Percentiles rank a stretch among this genome's conserved stretches.
These are phyloP conservation scores for Monilinia fructigena DNA, from an alignment of 2,329 filamentous ascomycete genomes.

Conservation along the genomic window DNA sequence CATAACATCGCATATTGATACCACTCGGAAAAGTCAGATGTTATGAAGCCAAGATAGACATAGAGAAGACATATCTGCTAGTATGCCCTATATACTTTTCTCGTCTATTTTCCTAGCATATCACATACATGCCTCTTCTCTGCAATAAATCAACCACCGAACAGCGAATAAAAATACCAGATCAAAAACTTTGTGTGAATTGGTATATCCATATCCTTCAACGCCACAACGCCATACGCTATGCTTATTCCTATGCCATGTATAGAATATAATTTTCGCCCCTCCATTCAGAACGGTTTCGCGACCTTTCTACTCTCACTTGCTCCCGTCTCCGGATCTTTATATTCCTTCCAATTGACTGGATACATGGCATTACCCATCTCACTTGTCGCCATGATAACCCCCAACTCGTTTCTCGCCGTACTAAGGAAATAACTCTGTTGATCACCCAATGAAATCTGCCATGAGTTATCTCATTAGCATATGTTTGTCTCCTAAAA, in stretches of 20 bases:
- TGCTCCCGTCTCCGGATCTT: conserved; percentile 73
- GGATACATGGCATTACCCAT: conserved; percentile 88
- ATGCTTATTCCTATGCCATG: conserved; percentile 8
- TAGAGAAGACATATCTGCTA: background rate
- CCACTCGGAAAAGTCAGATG: background rate
- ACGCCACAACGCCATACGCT: conserved; percentile 19
- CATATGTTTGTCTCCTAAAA: background rate
- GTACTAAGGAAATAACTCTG: conserved; percentile 94
- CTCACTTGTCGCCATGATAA: conserved; percentile 89
- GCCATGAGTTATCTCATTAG: conserved; percentile 6
- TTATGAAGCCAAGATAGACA: background rate
- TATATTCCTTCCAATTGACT: conserved; percentile 92
- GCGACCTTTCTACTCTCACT: conserved; percentile 88
- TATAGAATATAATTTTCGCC: background rate
- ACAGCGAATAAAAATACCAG: background rate
- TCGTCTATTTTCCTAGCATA: background rate
- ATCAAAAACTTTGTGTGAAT: conserved; percentile 11
- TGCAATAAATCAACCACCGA: background rate
- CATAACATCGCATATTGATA: background rate
- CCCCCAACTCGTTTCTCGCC: conserved; percentile 84
- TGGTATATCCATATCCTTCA: conserved; percentile 17
- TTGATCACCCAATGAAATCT: conserved; percentile 91
- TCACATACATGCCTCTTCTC: background rate
- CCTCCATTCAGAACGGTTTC: conserved; percentile 65
- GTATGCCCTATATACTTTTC: background rate